Base-by-base conservation (phyloP, 2,329 filamentous ascomycete genomes). In the Magnaporthiopsis rhizophila region DNA sequence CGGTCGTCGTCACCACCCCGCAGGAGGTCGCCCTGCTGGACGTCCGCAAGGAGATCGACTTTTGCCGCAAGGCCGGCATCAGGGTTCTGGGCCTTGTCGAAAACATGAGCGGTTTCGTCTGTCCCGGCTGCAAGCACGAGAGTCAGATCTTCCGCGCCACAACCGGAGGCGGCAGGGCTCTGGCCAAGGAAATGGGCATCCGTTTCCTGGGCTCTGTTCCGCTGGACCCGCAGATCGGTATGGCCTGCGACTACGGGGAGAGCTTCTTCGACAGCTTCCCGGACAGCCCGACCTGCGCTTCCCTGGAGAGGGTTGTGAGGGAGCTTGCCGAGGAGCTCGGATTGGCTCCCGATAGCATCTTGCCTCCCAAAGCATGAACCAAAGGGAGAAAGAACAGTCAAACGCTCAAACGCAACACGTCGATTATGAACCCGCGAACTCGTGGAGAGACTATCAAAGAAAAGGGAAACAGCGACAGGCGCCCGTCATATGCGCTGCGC, bases 51-150 rank as follows among this genome's bases (percentile, higher is more conserved):
- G 95, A 99, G 77, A 94, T 99, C 65, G 94, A 99, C 73, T 99
- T 99, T 73, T 99, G 96, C 77, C 83, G 88, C 65, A 99, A 99
- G 78, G 95, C 95, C 0, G 92, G 91, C 4, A 98, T 99, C 69
- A 84, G 82, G 61, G 86, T 99, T 8, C 76, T 99, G 3, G 95
- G 95, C 0, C 81, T 99, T 57, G 95, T 97, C 21, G 95, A 99
- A 80, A 99, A 99, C 73, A 99, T 99, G 95, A 91, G 89, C 65
- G 92, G 92, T 3, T 99, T 98, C 71, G 93, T 99, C 63, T 99
- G 95, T 73, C 93, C 93, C 12, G 94, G 91, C 65, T 99, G 95
- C 77, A 90, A 86, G 64, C 87, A 92, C 69, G 81, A 87, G 74
- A 89, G 83, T 71, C 86, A 96, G 74, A 97, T 99, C 62, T 99